A percentile compares a stretch with the other conserved stretches of the same genome.
Conservation (phyloP, 75 land plant genomes). For the Cryptomeria japonica region DNA sequence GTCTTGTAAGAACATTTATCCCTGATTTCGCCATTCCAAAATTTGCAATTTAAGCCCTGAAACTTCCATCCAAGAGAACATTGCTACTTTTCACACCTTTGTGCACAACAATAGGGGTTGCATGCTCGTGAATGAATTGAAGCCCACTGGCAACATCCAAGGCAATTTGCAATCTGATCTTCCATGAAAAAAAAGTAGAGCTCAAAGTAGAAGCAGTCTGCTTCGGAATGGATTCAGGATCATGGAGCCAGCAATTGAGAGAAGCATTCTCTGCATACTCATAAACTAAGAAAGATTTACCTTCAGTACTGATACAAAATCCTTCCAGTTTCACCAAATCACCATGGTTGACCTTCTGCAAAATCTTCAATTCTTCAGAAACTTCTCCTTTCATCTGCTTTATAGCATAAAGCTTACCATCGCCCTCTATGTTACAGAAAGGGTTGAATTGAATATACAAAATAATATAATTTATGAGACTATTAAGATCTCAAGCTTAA, state of each 20-base stretch:
- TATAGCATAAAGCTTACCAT: constrained; percentile 38
- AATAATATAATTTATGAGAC: too few relatives aligned
- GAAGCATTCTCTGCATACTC: constrained; percentile 91
- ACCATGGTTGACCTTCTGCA: constrained; percentile 73
- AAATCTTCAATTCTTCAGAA: constrained; percentile 87
- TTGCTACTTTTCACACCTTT: constrained; percentile 91
- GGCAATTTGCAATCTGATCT: constrained; percentile 48
- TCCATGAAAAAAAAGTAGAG: constrained; percentile 51
- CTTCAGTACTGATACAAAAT: constrained; percentile 1
- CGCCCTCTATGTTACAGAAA: constrained; percentile 51
- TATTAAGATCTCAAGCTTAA: too few relatives aligned
- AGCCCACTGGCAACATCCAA: too few relatives aligned
- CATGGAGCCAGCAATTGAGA: constrained; percentile 66
- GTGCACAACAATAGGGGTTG: too few relatives aligned
- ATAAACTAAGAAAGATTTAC: constrained; percentile 69
- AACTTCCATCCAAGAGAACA: constrained; percentile 69
- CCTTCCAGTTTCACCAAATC: constrained; percentile 66
- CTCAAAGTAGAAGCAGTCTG: constrained; percentile 27
- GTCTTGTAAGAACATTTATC: too few relatives aligned
- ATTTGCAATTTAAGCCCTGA: constrained; percentile 41
- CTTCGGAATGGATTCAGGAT: constrained; percentile 10
- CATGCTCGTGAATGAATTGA: too few relatives aligned
- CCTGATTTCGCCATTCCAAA: too few relatives aligned
- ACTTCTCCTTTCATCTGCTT: constrained; percentile 22
- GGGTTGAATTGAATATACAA: constrained; percentile 2